Conservation (phyloP, 2,329 filamentous ascomycete genomes). For the Cladosporium velox region DNA sequence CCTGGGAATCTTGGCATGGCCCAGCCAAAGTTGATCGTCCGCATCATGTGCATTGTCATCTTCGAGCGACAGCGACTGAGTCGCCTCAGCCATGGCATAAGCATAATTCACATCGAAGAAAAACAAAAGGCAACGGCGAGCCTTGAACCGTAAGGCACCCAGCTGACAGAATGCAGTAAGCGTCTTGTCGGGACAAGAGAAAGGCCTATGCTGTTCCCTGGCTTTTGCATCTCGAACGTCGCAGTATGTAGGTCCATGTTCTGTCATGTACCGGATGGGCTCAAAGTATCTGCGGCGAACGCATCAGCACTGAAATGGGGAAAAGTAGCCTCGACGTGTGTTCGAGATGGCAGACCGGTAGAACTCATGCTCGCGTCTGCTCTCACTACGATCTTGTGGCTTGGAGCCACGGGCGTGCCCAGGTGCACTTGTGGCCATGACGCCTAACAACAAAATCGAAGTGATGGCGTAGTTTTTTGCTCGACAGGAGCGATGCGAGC, state of each 20-base stretch:
- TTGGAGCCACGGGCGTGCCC: background rate
- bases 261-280: constrained; percentile 32
- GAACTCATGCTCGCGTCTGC: constrained; percentile 35
- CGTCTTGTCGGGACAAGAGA: constrained; percentile 39
- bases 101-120: constrained; percentile 54
- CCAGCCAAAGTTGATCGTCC: constrained; percentile 34
- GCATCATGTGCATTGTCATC: constrained; percentile 29
- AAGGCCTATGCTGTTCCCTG: constrained; percentile 29
- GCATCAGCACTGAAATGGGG: background rate
- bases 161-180: constrained; percentile 55
- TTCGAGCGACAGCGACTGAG: constrained; percentile 48
- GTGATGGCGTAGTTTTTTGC: background rate
- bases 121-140: constrained; percentile 55
- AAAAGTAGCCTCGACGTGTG: background rate
- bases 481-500: background rate
- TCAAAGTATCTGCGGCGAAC: constrained; percentile 29
- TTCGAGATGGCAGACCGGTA: constrained; percentile 25
- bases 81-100: constrained; percentile 57
- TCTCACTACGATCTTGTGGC: constrained; percentile 23
- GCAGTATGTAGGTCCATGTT: constrained; percentile 30
- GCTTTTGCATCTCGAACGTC: constrained; percentile 30
- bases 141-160: constrained; percentile 51
- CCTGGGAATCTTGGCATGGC: constrained; percentile 33
- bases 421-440: constrained; percentile 1
- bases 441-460: background rate